Evolutionary conservation across 1,139 yeast species (phyloP).

Genomic region (Casaregolazyma lundiana): DNA sequence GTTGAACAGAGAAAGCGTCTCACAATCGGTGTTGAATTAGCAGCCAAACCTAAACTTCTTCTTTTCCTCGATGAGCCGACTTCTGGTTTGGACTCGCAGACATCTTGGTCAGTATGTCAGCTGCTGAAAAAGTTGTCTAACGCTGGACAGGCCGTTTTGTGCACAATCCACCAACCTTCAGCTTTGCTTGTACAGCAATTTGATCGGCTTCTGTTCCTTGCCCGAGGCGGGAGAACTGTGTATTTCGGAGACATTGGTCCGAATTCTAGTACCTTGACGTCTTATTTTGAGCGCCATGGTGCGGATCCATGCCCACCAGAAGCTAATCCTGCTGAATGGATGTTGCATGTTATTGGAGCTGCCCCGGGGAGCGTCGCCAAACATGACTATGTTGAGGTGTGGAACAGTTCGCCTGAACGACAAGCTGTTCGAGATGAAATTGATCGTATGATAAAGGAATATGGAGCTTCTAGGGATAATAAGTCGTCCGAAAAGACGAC

Average conservation of each 20-base stretch:
- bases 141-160: constrained; percentile 53
- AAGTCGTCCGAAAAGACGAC: constrained; percentile 16
- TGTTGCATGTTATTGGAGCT: constrained; percentile 60
- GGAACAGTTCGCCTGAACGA: constrained; percentile 40
- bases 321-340: constrained; percentile 66
- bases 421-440: constrained; percentile 37
- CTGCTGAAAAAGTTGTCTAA: constrained; percentile 48
- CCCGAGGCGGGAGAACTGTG: constrained; percentile 59
- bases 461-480: constrained; percentile 22
- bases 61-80: constrained; percentile 56
- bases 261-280: constrained; percentile 45
- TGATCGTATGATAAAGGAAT: constrained; percentile 30
- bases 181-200: constrained; percentile 51
- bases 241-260: constrained; percentile 64
- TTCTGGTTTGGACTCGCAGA: constrained; percentile 56
- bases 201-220: constrained; percentile 46
- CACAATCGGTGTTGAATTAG: constrained; percentile 61
- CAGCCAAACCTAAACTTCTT: constrained; percentile 50
- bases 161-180: constrained; percentile 58
- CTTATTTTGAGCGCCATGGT: constrained; percentile 54
- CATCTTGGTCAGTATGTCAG: constrained; percentile 54
- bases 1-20: constrained; percentile 64
- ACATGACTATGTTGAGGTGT: constrained; percentile 42
- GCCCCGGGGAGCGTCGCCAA: constrained; percentile 55
- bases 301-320: constrained; percentile 43